Base-by-base conservation (phyloP, 1,139 yeast species). In the Blastobotrys proliferans region DNA sequence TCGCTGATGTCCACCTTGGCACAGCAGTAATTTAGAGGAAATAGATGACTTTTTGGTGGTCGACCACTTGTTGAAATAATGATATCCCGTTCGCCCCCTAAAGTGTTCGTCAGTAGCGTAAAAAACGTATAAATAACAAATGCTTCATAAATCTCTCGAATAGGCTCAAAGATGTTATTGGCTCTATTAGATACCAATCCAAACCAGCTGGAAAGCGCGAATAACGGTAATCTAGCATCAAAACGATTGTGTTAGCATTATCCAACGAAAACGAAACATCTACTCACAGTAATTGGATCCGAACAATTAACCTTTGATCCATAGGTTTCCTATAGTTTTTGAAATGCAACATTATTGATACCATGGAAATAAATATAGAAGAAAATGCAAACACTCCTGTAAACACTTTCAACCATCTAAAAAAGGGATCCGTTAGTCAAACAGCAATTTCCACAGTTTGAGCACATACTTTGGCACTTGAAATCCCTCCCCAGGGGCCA, bases 41-140 rank as follows among this genome's bases (percentile, higher is more conserved):
- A 60, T 19, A 63, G 44, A 51, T 86, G 94, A 1, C 64, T 57
- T 10, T 81, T 79, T 0, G 96, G 95, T 25, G 76, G 73, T 41
- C 94, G 68, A 2, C 94, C 94, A 44, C 85, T 76, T 6, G 92
- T 74, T 52, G 70, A 67, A 40, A 85, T 77, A 27, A 92, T 82
- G 29, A 92, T 87, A 51, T 78, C 79, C 38, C 95, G 68, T 60
- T 92, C 98, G 21, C 98, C 99, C 0, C 97, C 97, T 10, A 92
- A 72, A 70, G 87, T 76, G 49, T 81, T 78, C 1, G 94, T 87
- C 44, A 94, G 68, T 30, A 90, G 70, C 19, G 92, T 76, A 66
- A 86, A 90, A 62, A 92, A 92, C 2, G 97, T 88, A 62, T 92
- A 94, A 34, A 92, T 85, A 35, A 90, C 97, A 64, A 94, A 86